Evolutionary conservation across 1,139 yeast species (phyloP).

Genomic region (Suhomyces coccinellae): DNA sequence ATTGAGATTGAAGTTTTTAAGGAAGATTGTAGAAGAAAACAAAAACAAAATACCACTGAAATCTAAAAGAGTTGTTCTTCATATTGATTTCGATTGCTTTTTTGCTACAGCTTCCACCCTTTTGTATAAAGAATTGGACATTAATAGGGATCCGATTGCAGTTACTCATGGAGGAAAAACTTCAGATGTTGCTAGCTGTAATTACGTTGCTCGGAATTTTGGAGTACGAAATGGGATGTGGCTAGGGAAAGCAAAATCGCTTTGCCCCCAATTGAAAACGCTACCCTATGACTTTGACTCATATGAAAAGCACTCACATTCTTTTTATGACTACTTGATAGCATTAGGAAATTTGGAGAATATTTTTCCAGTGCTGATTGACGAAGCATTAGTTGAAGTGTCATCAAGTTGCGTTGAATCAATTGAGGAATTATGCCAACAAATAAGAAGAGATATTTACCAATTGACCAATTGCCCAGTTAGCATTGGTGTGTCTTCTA

Average conservation of each 20-base stretch:
- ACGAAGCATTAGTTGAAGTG: conserved; percentile 81
- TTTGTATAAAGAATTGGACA: conserved; percentile 54
- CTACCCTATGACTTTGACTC: conserved; percentile 74
- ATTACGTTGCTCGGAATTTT: conserved; percentile 71
- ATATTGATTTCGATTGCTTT: conserved; percentile 91
- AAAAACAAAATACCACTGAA: conserved; percentile 6
- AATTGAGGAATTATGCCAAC: conserved; percentile 30
- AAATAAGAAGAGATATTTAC: conserved; percentile 48
- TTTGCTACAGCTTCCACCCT: conserved; percentile 84
- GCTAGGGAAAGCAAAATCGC: conserved; percentile 60
- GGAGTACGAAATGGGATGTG: conserved; percentile 92
- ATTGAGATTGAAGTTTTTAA: conserved; percentile 59
- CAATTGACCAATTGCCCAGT: conserved; percentile 61
- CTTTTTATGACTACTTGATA: conserved; percentile 58
- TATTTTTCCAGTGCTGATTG: conserved; percentile 84
- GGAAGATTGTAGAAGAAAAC: conserved; percentile 32
- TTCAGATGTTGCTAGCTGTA: conserved; percentile 88
- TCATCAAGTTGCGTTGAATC: conserved; percentile 33
- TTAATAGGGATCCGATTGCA: conserved; percentile 65
- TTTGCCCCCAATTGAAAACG: conserved; percentile 65
- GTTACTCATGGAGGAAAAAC: conserved; percentile 78
- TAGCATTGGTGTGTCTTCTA: conserved; percentile 74
- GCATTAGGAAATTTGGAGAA: conserved; percentile 50
- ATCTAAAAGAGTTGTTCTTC: conserved; percentile 49
- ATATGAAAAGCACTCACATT: conserved; percentile 54